Evolutionary conservation across 148 eudicot species (phyloP).

Genomic region (Camellia sinensis): DNA sequence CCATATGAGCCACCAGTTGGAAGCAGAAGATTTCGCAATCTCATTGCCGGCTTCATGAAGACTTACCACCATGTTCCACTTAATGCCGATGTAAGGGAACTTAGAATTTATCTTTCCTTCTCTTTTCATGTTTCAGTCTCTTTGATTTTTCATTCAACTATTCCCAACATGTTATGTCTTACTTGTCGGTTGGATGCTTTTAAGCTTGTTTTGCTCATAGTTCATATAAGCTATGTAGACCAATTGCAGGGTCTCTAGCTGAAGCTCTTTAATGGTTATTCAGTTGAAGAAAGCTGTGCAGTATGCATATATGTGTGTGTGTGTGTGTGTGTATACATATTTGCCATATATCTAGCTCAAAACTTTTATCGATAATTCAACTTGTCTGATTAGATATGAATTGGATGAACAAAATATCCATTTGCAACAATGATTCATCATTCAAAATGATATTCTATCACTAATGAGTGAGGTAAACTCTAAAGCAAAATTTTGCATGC

Average conservation of each 20-base stretch:
- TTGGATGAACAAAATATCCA: neutral
- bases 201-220: neutral
- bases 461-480: too few species aligned
- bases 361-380: neutral
- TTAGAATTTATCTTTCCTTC: neutral
- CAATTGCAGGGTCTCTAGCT: neutral
- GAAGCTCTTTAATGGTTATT: neutral
- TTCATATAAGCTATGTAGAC: neutral
- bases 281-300: neutral
- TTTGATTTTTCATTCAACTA: neutral
- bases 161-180: neutral
- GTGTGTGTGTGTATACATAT: neutral
- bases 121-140: neutral
- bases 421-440: too few species aligned
- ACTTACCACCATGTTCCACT: slow-evolving; percentile 88
- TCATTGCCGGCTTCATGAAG: slow-evolving; percentile 80
- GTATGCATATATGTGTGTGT: neutral
- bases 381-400: neutral
- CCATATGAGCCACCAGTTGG: slow-evolving; percentile 91
- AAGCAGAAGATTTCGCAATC: slow-evolving; percentile 75
- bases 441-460: too few species aligned
- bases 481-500: too few species aligned
- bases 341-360: neutral
- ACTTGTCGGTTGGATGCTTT: neutral
- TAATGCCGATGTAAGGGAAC: slow-evolving; percentile 60